A percentile compares a stretch with the other conserved stretches of the same genome.
These are phyloP conservation scores for Boletus semigastroideus DNA, from an alignment of 1,284 basidiomycete species.

Conservation along the genomic window DNA sequence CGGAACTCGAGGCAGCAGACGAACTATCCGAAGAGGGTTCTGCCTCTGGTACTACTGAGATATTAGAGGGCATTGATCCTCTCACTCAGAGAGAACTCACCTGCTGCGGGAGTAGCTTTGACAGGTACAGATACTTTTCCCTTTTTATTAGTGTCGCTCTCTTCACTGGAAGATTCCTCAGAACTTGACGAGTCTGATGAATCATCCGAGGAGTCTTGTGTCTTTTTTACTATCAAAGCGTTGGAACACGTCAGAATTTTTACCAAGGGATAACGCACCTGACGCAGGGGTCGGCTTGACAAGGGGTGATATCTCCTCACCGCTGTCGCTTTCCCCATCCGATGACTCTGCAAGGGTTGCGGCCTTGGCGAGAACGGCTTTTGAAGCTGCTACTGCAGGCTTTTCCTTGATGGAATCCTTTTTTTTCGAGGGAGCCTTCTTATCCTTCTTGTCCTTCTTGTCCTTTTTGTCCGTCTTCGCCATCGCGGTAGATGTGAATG, in stretches of 20 bases:
- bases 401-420: conserved; percentile 11
- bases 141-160: background rate
- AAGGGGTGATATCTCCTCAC: background rate
- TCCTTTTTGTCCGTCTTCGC: conserved; percentile 43
- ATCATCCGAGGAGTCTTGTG: background rate
- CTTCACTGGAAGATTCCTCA: conserved; percentile 10
- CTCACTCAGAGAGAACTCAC: background rate
- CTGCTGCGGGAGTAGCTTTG: conserved; percentile 1
- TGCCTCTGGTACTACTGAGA: background rate
- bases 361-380: conserved; percentile 30
- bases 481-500: conserved; percentile 28
- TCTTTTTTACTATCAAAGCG: conserved; percentile 1
- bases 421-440: conserved; percentile 20
- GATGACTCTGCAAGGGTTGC: conserved; percentile 14
- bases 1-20: conserved; percentile 13
- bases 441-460: background rate
- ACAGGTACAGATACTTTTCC: background rate
- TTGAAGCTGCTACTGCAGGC: conserved; percentile 15
- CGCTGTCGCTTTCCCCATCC: background rate
- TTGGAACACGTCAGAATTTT: background rate
- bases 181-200: conserved; percentile 12
- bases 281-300: background rate
- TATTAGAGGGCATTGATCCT: background rate
- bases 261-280: background rate
- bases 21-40: conserved; percentile 8